A percentile compares a stretch with the other conserved stretches of the same genome.
These are phyloP conservation scores for Colletotrichum sp. DNA, from an alignment of 2,329 filamentous ascomycete genomes.

Conservation along the genomic window DNA sequence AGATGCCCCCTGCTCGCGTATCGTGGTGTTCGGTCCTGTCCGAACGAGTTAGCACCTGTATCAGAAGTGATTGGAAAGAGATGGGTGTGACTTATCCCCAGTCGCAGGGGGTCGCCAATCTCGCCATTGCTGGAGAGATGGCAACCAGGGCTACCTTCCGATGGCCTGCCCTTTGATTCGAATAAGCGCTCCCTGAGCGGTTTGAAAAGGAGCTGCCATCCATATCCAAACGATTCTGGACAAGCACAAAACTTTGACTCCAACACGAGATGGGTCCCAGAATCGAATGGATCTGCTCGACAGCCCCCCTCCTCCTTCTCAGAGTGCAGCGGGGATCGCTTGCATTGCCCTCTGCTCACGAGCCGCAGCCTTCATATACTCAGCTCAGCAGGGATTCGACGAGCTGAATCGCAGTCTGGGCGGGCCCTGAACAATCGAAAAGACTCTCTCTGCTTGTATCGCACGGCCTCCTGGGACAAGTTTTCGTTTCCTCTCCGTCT, in stretches of 20 bases:
- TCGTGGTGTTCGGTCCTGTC: background rate
- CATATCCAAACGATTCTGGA: constrained; percentile 54
- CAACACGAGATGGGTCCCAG: constrained; percentile 90
- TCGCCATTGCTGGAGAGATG: constrained; percentile 55
- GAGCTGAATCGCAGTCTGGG: constrained; percentile 22
- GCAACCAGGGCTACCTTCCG: constrained; percentile 52
- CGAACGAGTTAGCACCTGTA: constrained; percentile 27
- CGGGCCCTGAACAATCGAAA: constrained; percentile 24
- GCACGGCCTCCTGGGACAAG: constrained; percentile 88
- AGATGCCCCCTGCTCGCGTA: background rate
- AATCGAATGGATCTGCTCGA: constrained; percentile 27
- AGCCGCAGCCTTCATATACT: constrained; percentile 27
- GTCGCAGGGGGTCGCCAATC: constrained; percentile 48
- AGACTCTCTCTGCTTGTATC: constrained; percentile 76
- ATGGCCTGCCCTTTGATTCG: constrained; percentile 38
- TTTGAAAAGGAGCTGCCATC: background rate
- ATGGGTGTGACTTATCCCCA: constrained; percentile 54
- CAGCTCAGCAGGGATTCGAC: constrained; percentile 31
- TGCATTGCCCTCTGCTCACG: background rate
- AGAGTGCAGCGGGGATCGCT: background rate
- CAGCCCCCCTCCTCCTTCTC: background rate
- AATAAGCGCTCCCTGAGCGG: background rate
- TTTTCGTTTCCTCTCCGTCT: constrained; percentile 88
- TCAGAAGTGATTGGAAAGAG: background rate
- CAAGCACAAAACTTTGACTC: constrained; percentile 94